Evolutionary conservation across 148 eudicot species (phyloP).

Genomic region (Rhododendron mucronatum): DNA sequence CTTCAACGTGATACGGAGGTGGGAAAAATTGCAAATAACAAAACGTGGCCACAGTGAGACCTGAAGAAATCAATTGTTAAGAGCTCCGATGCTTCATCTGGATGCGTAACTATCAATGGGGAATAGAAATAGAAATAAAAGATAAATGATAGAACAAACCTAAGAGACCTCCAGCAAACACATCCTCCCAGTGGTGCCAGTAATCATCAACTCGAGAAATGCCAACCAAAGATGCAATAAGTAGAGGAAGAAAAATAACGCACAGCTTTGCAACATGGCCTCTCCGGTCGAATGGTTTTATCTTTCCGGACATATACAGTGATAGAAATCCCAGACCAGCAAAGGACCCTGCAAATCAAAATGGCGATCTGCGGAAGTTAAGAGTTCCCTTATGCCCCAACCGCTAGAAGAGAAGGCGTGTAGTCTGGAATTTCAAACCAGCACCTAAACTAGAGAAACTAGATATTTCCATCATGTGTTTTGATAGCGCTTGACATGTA

Average conservation of each 20-base stretch:
- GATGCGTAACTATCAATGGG: background rate
- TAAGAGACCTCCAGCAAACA: constrained; percentile 42
- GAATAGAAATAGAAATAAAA: background rate
- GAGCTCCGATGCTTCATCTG: background rate
- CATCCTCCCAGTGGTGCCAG: constrained; percentile 54
- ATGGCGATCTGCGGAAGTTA: background rate
- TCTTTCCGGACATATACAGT: constrained; percentile 43
- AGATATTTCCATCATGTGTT: background rate
- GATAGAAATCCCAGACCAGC: constrained; percentile 49
- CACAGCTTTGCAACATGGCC: constrained; percentile 46
- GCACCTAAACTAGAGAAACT: background rate
- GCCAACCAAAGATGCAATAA: constrained; percentile 38
- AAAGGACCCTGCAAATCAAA: constrained; percentile 29
- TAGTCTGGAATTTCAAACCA: background rate
- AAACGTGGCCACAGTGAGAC: constrained; percentile 20
- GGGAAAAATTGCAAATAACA: constrained; percentile 33
- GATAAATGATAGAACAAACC: constrained; percentile 19
- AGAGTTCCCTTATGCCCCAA: background rate
- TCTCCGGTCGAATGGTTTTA: constrained; percentile 34
- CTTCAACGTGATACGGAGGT: constrained; percentile 24
- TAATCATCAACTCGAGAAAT: constrained; percentile 50
- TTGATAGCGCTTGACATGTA: background rate
- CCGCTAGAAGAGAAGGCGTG: background rate
- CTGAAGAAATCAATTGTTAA: constrained; percentile 1
- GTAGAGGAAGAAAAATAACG: constrained; percentile 36